Percentiles rank a stretch among this genome's conserved stretches.
Conservation (phyloP, 1,139 yeast species). For the Geotrichum siamense region DNA sequence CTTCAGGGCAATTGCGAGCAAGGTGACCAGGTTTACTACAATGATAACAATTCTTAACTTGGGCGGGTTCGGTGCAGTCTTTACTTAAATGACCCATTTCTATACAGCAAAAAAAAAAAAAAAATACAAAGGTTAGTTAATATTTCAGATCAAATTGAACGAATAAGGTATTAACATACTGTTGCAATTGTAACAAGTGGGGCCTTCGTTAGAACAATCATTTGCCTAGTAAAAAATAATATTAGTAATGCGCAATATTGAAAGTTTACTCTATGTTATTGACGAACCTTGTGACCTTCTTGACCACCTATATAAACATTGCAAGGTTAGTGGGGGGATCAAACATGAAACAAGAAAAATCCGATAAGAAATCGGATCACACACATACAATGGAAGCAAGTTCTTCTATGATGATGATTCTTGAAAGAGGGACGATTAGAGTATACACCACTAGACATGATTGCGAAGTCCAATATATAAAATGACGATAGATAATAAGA, state of each 20-base stretch:
- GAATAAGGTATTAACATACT: conserved; percentile 19
- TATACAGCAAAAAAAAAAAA: not conserved
- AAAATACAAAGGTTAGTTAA: not conserved
- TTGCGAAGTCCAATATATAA: conserved; percentile 1
- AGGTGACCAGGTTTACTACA: conserved; percentile 82
- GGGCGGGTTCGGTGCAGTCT: conserved; percentile 49
- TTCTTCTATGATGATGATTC: conserved; percentile 26
- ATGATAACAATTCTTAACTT: conserved; percentile 56
- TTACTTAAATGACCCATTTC: conserved; percentile 68
- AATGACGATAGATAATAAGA: not conserved
- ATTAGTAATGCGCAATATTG: not conserved
- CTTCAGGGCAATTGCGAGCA: conserved; percentile 47
- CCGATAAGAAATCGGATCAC: not conserved
- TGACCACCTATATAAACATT: conserved; percentile 30
- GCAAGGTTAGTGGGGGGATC: conserved; percentile 12
- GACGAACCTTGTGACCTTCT: conserved; percentile 33
- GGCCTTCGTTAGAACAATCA: conserved; percentile 33
- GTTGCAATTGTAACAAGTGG: conserved; percentile 35
- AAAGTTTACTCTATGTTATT: not conserved
- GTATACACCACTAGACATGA: conserved; percentile 2
- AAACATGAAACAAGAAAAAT: not conserved
- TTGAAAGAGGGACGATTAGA: conserved; percentile 6
- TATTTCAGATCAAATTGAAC: not conserved
- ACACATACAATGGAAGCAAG: conserved; percentile 29
- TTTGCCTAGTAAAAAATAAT: conserved; percentile 27